Evolutionary conservation across 306 rosid species (phyloP), one percentile per base, ranked within the genome.

Genomic region (Crotalaria pallida): DNA sequence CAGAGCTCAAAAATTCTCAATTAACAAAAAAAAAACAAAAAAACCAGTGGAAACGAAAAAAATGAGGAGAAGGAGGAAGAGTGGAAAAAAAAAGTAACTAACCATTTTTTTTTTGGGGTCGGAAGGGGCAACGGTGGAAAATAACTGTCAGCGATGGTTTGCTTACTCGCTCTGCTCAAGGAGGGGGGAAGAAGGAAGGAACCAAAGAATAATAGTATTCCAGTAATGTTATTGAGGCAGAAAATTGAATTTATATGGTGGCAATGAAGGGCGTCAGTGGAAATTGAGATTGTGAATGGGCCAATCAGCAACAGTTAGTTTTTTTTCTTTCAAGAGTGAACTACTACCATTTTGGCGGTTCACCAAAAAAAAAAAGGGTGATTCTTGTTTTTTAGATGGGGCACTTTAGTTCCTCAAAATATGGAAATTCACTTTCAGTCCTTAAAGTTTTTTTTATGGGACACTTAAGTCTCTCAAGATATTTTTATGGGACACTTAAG

Each of bases 91-190:
- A 27, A 24, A 13, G 15, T 24, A 24, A 69, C 73, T 69, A 63
- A 80, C 83, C 83, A 80, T 80, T 11, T 59, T 66, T 62, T 43
- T 15, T 23, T n/a, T n/a, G n/a, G 38, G 10, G 1, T 13, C 38
- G 49, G 16, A 34, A 18, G 60, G 80, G 3, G n/a, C 33, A 58
- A 24, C 4, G 53, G 48, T 47, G 18, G 31, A n/a, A 59, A 62
- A 24, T 16, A 31, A 55, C 16, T 6, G 68, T 7, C 8, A 49
- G 13, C 52, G 61, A 77, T 31, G 61, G 38, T 0, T n/a, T n/a
- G n/a, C n/a, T n/a, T n/a, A n/a, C n/a, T n/a, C n/a, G n/a, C n/a
- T n/a, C n/a, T n/a, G n/a, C n/a, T n/a, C n/a, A n/a, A n/a, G n/a
- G n/a, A 27, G 9, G 29, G 5, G 9, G 15, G 45, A 6, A 6